Evolutionary conservation across 768 basidiomycete species (phyloP), one percentile per base, ranked within the genome.

Genomic region (Daedaleopsis nitida): DNA sequence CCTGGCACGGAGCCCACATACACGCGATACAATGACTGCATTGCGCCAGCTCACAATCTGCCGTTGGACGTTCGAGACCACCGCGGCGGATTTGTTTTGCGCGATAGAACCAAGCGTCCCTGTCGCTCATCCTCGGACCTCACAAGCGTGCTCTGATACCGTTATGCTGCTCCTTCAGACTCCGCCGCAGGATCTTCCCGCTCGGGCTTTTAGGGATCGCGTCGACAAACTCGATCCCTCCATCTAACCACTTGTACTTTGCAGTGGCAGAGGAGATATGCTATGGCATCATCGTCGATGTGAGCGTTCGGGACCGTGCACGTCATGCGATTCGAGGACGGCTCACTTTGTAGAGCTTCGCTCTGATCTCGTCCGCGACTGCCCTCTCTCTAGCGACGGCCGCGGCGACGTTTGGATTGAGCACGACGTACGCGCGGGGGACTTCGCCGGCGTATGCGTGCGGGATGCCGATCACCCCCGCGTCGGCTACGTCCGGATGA

Each of bases 391-490:
- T 55, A 34, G 75, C 73, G 23, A 68, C 65, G 45, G 77, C 74
- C 17, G 69, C 68, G 5, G 77, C 76, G 2, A 76, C 70, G n/a
- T 76, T 75, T 10, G 72, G 63, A 49, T 73, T 73, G n/a, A 85
- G 77, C 6, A 86, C 87, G 19, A 91, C 75, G 68, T 82, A 91
- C 8, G 89, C 89, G 52, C 89, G 66, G 0, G 91, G 89, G 10
- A 87, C 64, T 68, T 92, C 89, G 14, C 90, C 89, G 54, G 81
- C 86, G 68, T 86, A 90, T 16, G 89, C 88, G 67, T 91, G 86
- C 1, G 78, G 79, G 19, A 90, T 68, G 5, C 87, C 82, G 12
- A 91, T 84, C 8, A 68, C 68, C 16, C 61, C 53, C 13, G 51
- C 67, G 58, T 69, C 68, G 8, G 63, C 65, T 35, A 91, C 86